phyloP scores from a whole-genome alignment of 208 protist genomes.

The Naegleria gruberi region DNA sequence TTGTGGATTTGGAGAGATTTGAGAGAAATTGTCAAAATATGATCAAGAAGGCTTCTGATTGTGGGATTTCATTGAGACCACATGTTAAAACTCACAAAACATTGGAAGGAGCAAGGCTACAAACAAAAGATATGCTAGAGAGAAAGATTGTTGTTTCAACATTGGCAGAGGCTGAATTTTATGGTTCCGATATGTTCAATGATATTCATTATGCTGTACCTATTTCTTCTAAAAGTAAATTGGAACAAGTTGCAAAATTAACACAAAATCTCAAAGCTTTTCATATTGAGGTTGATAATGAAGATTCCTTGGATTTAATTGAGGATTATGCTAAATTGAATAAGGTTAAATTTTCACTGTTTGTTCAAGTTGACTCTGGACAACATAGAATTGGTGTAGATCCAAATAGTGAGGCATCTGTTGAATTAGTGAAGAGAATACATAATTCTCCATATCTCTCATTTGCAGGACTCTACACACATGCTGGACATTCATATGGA shows the following conservation, averaged over 20 bases:
- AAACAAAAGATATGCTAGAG: neutral
- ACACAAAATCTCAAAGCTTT: neutral
- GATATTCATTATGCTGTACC: slow-evolving; percentile 36
- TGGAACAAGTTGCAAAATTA: neutral
- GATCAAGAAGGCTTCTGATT: neutral
- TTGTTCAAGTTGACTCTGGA: slow-evolving; percentile 27
- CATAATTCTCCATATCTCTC: neutral
- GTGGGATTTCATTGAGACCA: slow-evolving; percentile 17
- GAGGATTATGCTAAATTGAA: neutral
- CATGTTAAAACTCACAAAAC: slow-evolving; percentile 37
- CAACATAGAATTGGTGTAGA: slow-evolving; percentile 28
- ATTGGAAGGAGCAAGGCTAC: slow-evolving; percentile 3
- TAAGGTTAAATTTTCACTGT: slow-evolving; percentile 7
- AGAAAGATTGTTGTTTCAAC: slow-evolving; percentile 22
- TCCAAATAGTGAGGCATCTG: neutral
- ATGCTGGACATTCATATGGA: slow-evolving; percentile 11
- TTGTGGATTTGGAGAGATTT: neutral
- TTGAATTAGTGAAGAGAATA: slow-evolving; percentile 11
- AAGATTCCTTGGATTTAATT: neutral
- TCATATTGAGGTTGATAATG: slow-evolving; percentile 8
- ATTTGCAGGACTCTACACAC: slow-evolving; percentile 10
- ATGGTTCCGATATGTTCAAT: neutral
- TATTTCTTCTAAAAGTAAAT: slow-evolving; percentile 7
- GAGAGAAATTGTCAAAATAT: neutral
- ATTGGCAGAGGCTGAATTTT: slow-evolving; percentile 26